Percentiles rank a stretch among this genome's conserved stretches.
Conservation (phyloP, 495 filamentous ascomycete genomes). For the Xanthoparmelia taractica region DNA sequence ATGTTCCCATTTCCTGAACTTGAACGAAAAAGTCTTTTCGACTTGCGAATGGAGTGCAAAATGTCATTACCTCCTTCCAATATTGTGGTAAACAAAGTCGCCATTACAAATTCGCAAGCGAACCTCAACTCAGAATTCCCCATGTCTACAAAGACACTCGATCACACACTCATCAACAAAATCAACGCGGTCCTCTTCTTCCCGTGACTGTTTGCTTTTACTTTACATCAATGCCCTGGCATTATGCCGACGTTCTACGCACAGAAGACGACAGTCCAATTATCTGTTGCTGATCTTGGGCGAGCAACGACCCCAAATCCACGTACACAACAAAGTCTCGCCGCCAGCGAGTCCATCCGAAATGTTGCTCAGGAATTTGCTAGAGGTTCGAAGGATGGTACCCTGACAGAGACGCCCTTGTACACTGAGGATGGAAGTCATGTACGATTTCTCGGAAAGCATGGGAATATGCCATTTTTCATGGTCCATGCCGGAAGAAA, state of each 20-base stretch:
- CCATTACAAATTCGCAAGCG: not conserved
- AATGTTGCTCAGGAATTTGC: constrained; percentile 2
- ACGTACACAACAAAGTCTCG: not conserved
- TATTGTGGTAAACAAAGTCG: not conserved
- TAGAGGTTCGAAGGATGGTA: constrained; percentile 2
- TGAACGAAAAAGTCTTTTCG: not conserved
- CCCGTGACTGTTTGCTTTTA: not conserved
- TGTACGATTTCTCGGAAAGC: constrained; percentile 27
- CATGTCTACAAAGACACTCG: not conserved
- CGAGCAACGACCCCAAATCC: constrained; percentile 14
- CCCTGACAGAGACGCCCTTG: constrained; percentile 15
- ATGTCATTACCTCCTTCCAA: not conserved
- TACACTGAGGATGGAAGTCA: constrained; percentile 5
- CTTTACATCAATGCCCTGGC: not conserved
- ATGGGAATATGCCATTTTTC: constrained; percentile 29
- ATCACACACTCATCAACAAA: not conserved
- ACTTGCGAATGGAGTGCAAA: not conserved
- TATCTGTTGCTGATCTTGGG: constrained; percentile 25
- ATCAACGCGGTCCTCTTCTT: not conserved
- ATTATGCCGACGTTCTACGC: constrained; percentile 29
- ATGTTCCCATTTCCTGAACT: not conserved
- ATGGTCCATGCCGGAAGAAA: constrained; percentile 28
- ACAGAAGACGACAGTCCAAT: constrained; percentile 19
- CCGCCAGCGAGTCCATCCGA: not conserved
- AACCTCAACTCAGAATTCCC: not conserved